Conservation (phyloP, 805 yeast genomes). For the Scheffersomyces amazonensis region DNA sequence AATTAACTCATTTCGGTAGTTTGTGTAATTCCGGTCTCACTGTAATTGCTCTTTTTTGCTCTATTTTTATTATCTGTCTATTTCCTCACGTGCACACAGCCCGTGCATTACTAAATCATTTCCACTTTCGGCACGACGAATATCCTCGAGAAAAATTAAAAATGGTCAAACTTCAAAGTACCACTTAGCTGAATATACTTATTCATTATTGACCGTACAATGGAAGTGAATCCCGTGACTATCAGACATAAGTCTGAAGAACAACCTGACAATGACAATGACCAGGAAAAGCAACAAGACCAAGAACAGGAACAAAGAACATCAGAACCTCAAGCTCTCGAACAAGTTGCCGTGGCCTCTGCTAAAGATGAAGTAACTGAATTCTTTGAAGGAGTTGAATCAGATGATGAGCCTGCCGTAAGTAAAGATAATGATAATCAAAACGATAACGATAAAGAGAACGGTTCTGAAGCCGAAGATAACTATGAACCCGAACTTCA, state of each 20-base stretch:
- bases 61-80: too few species aligned
- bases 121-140: too few species aligned
- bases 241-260: neutral
- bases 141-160: too few species aligned
- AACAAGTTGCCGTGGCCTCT: neutral
- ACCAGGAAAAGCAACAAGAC: neutral
- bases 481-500: slow-evolving; percentile 3
- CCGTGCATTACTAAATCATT: too few species aligned
- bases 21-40: too few species aligned
- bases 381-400: neutral
- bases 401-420: neutral
- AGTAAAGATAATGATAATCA: neutral
- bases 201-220: neutral
- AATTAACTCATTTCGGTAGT: too few species aligned
- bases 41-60: too few species aligned
- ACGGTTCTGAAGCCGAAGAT: slow-evolving; percentile 4
- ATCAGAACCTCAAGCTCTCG: neutral
- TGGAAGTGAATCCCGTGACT: slow-evolving; percentile 7
- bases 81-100: too few species aligned
- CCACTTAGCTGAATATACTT: neutral
- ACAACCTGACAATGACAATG: neutral
- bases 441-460: slow-evolving; percentile 7
- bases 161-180: neutral
- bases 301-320: neutral
- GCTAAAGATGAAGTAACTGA: neutral